phyloP scores from a whole-genome alignment of 1,139 yeast genomes.

The Blastobotrys raffinosifermentans region DNA sequence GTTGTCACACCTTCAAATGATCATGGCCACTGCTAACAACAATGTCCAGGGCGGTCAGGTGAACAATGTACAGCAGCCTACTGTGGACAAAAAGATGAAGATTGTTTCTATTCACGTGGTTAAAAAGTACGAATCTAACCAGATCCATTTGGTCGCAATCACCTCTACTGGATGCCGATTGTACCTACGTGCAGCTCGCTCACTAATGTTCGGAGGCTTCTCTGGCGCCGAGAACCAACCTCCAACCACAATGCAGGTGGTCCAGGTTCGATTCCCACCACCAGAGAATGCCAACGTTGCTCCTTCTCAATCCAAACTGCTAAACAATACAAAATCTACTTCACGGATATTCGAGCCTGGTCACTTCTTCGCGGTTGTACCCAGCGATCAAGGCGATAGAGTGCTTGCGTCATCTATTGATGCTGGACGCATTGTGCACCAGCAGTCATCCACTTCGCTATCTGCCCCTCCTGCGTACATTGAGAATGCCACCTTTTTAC shows the following conservation, averaged over 20 bases:
- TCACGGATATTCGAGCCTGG: conserved; percentile 74
- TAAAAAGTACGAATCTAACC: conserved; percentile 55
- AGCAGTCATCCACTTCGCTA: conserved; percentile 29
- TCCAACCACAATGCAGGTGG: conserved; percentile 32
- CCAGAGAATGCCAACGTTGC: conserved; percentile 11
- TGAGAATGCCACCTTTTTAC: conserved; percentile 77
- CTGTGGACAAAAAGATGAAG: conserved; percentile 33
- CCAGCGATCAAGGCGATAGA: conserved; percentile 35
- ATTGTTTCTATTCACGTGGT: conserved; percentile 62
- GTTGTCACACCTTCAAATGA: conserved; percentile 32
- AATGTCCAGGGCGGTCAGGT: conserved; percentile 18
- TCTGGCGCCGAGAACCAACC: conserved; percentile 23
- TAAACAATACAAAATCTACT: conserved; percentile 35
- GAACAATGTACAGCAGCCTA: conserved; percentile 17
- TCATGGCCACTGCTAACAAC: conserved; percentile 22
- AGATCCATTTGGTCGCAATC: conserved; percentile 74
- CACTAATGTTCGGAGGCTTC: conserved; percentile 15
- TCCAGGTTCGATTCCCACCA: conserved; percentile 35
- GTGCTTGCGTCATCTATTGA: conserved; percentile 77
- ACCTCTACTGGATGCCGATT: conserved; percentile 82
- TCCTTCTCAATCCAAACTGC: conserved; percentile 31
- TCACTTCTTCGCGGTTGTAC: conserved; percentile 55
- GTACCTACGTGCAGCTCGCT: conserved; percentile 37
- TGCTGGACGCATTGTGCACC: conserved; percentile 66
- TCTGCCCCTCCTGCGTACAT: conserved; percentile 47